phyloP scores from a whole-genome alignment of 73 alveolate species.

The Paramecium sexaurelia region DNA sequence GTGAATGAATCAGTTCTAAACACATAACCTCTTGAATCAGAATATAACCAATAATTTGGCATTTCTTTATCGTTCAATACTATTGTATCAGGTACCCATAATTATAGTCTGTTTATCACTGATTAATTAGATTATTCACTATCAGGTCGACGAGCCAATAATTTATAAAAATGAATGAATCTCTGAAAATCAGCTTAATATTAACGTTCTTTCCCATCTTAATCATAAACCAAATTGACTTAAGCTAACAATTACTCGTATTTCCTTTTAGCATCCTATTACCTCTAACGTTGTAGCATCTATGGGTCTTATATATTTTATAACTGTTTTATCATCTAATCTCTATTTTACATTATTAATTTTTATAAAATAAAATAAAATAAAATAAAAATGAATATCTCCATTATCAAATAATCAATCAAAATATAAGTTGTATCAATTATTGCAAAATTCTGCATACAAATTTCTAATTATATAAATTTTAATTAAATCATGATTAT shows the following conservation, averaged over 20 bases:
- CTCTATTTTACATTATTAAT: constrained; percentile 37
- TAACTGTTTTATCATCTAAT: not conserved
- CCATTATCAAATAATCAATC: not conserved
- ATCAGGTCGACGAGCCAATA: constrained; percentile 84
- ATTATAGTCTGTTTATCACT: constrained; percentile 70
- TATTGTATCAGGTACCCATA: constrained; percentile 94
- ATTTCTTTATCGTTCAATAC: constrained; percentile 88
- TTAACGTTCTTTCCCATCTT: constrained; percentile 48
- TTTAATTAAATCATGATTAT: not conserved
- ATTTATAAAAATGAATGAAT: constrained; percentile 82
- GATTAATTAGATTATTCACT: constrained; percentile 71
- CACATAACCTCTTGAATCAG: constrained; percentile 91
- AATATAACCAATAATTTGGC: constrained; percentile 90
- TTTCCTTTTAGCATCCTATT: constrained; percentile 52
- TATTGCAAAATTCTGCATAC: not conserved
- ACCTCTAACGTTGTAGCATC: not conserved
- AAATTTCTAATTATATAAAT: not conserved
- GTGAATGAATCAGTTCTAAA: constrained; percentile 86
- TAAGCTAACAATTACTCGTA: constrained; percentile 41
- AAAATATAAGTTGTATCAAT: no score
- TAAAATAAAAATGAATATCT: no score
- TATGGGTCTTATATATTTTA: not conserved
- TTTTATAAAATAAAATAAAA: not conserved
- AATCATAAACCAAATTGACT: constrained; percentile 56
- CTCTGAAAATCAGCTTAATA: constrained; percentile 24